phyloP scores from a whole-genome alignment of 495 filamentous ascomycete species.

The Massariosphaeria phaeospora region DNA sequence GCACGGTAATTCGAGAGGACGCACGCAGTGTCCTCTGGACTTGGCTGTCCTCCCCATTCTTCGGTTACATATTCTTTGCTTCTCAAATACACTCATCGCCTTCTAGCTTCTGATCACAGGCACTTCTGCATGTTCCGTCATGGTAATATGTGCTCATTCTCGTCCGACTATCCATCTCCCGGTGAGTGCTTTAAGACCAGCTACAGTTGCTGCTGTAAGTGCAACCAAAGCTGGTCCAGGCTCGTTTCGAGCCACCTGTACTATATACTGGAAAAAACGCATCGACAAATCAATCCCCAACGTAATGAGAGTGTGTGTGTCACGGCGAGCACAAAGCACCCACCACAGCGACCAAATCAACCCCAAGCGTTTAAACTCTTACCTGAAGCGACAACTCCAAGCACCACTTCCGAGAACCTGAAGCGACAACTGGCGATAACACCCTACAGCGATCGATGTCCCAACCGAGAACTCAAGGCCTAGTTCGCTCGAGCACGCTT shows the following conservation, averaged over 20 bases:
- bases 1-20: no score
- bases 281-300: background rate
- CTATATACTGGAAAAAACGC: constrained; percentile 7
- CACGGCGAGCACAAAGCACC: constrained; percentile 1
- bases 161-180: no score
- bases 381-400: background rate
- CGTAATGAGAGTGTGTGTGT: background rate
- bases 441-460: no score
- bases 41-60: background rate
- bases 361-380: background rate
- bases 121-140: background rate
- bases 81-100: constrained; percentile 19
- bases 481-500: constrained; percentile 26
- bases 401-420: background rate
- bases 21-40: no score
- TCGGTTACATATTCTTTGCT: constrained; percentile 11
- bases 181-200: background rate
- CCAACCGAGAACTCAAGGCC: background rate
- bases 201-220: no score
- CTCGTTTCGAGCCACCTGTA: no score
- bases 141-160: constrained; percentile 4
- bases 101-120: background rate
- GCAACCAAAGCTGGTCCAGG: background rate
- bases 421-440: background rate
- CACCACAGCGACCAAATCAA: background rate